Evolutionary conservation across 2,329 filamentous ascomycete species (phyloP), one percentile per base, ranked within the genome.

Genomic region (Phaeosphaeria sp.): DNA sequence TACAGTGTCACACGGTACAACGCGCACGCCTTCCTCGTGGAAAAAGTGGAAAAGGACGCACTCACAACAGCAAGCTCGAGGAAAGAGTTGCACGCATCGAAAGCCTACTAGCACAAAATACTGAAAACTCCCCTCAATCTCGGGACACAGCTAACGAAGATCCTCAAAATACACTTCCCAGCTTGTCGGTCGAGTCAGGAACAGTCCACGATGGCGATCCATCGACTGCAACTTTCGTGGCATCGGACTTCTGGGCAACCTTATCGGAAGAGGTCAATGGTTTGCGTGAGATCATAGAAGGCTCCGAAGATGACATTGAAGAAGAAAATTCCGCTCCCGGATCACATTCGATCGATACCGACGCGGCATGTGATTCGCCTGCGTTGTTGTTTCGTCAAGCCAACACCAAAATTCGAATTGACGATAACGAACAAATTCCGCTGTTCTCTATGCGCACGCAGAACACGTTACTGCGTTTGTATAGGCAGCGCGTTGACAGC

Each of bases 21-120:
- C 58, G 61, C 4, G 61, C 58, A 8, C 55, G 61, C 24, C 51
- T 64, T 6, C 58, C 61, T 1, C 49, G 61, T 13, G 61, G 61
- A 1, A 56, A 56, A 36, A 64, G 48, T n/a, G 61, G 40, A 2
- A 64, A 53, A 17, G 30, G 25, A 11, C 11, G 45, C 9, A 6
- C 21, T 48, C 45, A 33, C n/a, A 48, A 33, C 2, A 18, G 18
- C 11, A 49, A 36, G 27, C 47, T 49, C 6, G 53, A 56, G 30
- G 48, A 30, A 9, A 52, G 53, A 21, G 33, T 55, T 20, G 7
- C 46, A 7, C 36, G 47, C 9, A 46, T 53, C 25, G 57, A 56
- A 20, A 20, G n/a, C 13, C 27, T 46, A 22, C 17, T 59, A 6
- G 20, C 46, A 15, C 33, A 51, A 18, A 30, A 45, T 13, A 25